Base-by-base conservation (phyloP, 2,329 filamentous ascomycete species). In the Aspergillus ruber region DNA sequence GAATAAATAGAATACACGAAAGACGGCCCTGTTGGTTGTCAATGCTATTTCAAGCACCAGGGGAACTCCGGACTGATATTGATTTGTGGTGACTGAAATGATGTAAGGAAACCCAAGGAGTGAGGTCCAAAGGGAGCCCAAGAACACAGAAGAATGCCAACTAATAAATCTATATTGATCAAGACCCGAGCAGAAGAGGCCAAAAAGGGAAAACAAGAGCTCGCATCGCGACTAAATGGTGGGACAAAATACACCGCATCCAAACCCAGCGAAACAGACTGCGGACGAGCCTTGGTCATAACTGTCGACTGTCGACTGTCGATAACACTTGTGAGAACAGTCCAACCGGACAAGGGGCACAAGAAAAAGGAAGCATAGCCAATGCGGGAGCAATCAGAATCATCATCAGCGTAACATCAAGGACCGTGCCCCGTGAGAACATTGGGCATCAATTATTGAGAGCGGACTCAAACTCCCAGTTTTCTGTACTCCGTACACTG, bases 1-100 rank as follows among this genome's bases (percentile, higher is more conserved):
- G 61, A 67, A 67, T 66, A 43, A 53, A 44, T 52, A 56, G 51
- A 49, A 57, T 60, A 59, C 64, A 67, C 63, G 61, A 61, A 35
- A 52, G 53, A 53, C 56, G 58, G 55, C 52, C 53, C 52, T 57
- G 55, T 46, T 50, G 48, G 47, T 54, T 35, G 33, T 17, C 33
- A 35, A 35, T 29, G 25, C 25, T 29, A 12, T 29, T 29, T 29
- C 25, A 29, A 29, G 33, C 33, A 35, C 6, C 13, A n/a, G 13
- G 15, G 33, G 33, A 35, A 35, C n/a, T 17, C 15, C 33, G 33
- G 33, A 17, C 33, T 35, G n/a, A 35, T 15, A 35, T 35, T 35
- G 33, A 35, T 35, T 35, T n/a, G 33, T 13, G 33, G 33, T 35
- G 13, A 15, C 8, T 13, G 13, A 35, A 15, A 35, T n/a, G 15